Conservation (phyloP, 495 filamentous ascomycete species). For the Penicillium desertorum region DNA sequence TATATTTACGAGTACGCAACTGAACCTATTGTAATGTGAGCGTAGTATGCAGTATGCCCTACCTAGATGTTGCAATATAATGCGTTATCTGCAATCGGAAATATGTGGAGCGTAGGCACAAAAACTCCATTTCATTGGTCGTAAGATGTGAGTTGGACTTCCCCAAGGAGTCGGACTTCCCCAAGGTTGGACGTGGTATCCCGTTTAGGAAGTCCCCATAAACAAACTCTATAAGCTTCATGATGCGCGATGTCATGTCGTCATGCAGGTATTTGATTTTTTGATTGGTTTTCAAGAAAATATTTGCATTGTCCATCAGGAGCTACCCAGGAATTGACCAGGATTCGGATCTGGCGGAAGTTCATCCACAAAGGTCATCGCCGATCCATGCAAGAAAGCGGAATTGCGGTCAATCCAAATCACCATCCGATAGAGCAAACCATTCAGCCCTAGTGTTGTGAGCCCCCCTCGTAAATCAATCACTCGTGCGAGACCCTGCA, state of each 20-base stretch:
- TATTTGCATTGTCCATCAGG: conserved; percentile 8
- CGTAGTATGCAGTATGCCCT: too few species aligned
- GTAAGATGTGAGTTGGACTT: not conserved
- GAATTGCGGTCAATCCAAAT: conserved; percentile 48
- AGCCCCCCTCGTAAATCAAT: conserved; percentile 41
- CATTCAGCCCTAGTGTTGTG: conserved; percentile 35
- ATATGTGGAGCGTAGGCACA: not conserved
- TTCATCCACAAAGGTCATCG: conserved; percentile 15
- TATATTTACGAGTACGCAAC: too few species aligned
- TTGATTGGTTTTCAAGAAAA: too few species aligned
- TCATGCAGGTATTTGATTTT: too few species aligned
- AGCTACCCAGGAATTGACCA: conserved; percentile 31
- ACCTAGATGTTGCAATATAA: not conserved
- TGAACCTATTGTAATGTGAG: too few species aligned
- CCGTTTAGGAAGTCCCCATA: conserved; percentile 10
- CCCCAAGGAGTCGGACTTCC: not conserved
- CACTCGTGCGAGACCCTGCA: conserved; percentile 37
- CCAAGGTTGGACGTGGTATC: conserved; percentile 8
- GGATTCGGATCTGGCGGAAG: conserved; percentile 27
- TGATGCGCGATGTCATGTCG: too few species aligned
- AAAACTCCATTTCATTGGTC: not conserved
- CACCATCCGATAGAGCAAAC: conserved; percentile 41
- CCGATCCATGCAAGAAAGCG: conserved; percentile 34
- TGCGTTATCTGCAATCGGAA: conserved; percentile 11
- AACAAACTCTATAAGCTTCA: too few species aligned